Base-by-base conservation (phyloP, 306 rosid species). In the Potentilla sterilis region DNA sequence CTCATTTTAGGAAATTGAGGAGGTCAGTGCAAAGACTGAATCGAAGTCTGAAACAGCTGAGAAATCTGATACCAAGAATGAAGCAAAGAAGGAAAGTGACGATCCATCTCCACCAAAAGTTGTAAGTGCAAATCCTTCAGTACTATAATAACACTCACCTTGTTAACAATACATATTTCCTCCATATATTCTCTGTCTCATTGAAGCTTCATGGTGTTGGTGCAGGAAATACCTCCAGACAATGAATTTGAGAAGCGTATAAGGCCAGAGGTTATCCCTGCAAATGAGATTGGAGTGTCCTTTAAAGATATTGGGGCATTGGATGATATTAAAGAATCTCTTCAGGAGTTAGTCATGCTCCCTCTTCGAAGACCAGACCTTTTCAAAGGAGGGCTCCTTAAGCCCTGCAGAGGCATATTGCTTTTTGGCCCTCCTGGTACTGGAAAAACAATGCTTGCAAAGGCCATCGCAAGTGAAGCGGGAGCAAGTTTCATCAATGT, bases 391-490 rank as follows among this genome's bases (percentile, higher is more conserved):
- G 96, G 96, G 1, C 85, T 92, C 51, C 89, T 92, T 14, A 86
- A 92, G 79, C 97, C 97, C 21, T 92, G 96, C 48, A 87, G 88
- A 79, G 96, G 97, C 7, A 87, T 89, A 74, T 78, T 92, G 81
- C 97, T 92, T 24, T 92, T 92, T 52, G 97, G 97, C 11, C 97
- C 97, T 57, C 96, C 97, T 34, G 97, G 97, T 47, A 89, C 96
- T 3, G 93, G 97, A 24, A 92, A 92, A 80, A 92, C 93, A 72
- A 92, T 92, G 97, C 82, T 92, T 10, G 97, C 96, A 40, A 92
- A 92, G 79, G 97, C 97, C 38, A 88, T 92, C 44, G 97, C 97
- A 61, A 86, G 86, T 68, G 97, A 92, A 75, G 96, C 96, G 9
- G 93, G 93, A 70, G 97, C 96, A 71, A 85, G 91, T 84, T 92